Evolutionary conservation across 495 filamentous ascomycete species (phyloP).

Genomic region (Massariosphaeria phaeospora): DNA sequence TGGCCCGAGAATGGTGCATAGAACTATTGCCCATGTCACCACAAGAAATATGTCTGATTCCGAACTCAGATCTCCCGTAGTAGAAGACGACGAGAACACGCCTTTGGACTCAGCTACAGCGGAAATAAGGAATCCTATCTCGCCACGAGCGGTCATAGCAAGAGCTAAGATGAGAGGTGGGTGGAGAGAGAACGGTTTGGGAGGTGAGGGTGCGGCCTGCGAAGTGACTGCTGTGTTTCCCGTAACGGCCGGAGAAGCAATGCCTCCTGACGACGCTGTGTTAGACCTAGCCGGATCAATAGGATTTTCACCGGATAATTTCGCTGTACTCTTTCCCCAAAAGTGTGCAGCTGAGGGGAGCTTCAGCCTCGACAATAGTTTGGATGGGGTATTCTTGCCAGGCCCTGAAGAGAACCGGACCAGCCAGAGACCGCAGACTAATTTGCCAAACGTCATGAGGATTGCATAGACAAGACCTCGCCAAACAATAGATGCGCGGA

Average conservation of each 20-base stretch:
- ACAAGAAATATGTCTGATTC: conserved; percentile 55
- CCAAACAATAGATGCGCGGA: conserved; percentile 60
- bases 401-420: conserved; percentile 43
- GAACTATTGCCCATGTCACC: conserved; percentile 67
- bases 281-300: neutral
- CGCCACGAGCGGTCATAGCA: conserved; percentile 71
- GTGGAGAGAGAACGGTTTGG: conserved; percentile 54
- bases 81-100: conserved; percentile 43
- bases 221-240: neutral
- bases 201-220: conserved; percentile 13
- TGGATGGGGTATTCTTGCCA: neutral
- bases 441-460: conserved; percentile 65
- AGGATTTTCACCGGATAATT: neutral
- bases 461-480: conserved; percentile 64
- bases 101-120: conserved; percentile 59
- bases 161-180: conserved; percentile 54
- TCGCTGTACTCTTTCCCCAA: conserved; percentile 21
- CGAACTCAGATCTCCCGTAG: neutral
- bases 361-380: neutral
- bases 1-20: conserved; percentile 72
- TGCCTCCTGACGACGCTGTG: neutral
- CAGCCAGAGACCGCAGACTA: conserved; percentile 60
- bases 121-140: conserved; percentile 75
- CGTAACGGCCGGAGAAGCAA: neutral
- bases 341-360: conserved; percentile 18